Evolutionary conservation across 2,329 filamentous ascomycete species (phyloP).

Genomic region (Simplicillium sp.): DNA sequence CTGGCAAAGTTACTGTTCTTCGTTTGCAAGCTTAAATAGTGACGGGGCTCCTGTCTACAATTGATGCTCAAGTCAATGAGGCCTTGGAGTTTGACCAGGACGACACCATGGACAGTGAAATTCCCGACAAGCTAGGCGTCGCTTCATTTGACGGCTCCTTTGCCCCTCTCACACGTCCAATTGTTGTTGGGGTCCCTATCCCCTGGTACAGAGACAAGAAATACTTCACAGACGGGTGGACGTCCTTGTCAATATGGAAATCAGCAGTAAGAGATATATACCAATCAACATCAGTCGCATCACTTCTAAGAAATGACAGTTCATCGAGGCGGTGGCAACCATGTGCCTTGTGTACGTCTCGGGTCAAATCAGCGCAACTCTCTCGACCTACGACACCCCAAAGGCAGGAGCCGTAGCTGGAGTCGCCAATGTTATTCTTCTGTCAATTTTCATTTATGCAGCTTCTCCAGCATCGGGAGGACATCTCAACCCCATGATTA

Average conservation of each 20-base stretch:
- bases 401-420: conserved; percentile 21
- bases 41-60: too few species aligned
- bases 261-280: conserved; percentile 11
- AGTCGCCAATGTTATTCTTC: conserved; percentile 27
- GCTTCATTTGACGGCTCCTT: too few species aligned
- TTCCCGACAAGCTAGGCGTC: too few species aligned
- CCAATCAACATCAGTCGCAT: too few species aligned
- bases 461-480: conserved; percentile 38
- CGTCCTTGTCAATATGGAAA: conserved; percentile 14
- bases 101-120: too few species aligned
- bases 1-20: too few species aligned
- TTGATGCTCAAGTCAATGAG: too few species aligned
- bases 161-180: too few species aligned
- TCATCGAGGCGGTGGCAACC: conserved; percentile 20
- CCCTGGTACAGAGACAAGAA: conserved; percentile 16
- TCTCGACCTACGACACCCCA: conserved; percentile 16
- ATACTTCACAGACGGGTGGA: conserved; percentile 16
- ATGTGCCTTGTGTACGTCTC: conserved; percentile 18
- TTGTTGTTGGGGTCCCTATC: background rate
- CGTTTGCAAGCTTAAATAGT: too few species aligned
- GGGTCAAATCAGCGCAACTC: conserved; percentile 18
- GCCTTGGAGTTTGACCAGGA: too few species aligned
- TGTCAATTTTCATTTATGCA: conserved; percentile 38
- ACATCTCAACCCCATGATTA: conserved; percentile 44
- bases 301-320: conserved; percentile 7